A percentile compares a stretch with the other conserved stretches of the same genome.
Evolutionary conservation across 2,329 filamentous ascomycete species (phyloP).

Genomic region (Pseudopithomyces maydicus): DNA sequence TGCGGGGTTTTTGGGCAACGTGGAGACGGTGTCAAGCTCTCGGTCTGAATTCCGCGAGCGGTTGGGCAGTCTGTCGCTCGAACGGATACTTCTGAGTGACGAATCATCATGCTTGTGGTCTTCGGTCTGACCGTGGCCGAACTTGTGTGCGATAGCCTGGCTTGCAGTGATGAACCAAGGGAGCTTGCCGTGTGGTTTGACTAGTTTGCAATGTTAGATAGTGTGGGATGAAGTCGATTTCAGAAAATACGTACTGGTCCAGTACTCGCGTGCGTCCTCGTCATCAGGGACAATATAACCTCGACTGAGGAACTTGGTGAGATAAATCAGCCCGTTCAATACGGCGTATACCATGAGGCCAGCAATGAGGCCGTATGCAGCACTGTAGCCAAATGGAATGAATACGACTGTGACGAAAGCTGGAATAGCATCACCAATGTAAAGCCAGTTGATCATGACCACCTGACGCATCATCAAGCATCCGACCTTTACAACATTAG

Average conservation of each 20-base stretch:
- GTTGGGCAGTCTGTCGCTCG: conserved; percentile 30
- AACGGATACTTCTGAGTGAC: conserved; percentile 31
- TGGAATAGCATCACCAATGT: conserved; percentile 81
- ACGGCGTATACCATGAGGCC: conserved; percentile 77
- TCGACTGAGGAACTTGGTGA: conserved; percentile 67
- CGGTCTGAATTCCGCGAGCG: conserved; percentile 33
- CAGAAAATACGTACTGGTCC: conserved; percentile 67
- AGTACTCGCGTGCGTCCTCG: conserved; percentile 76
- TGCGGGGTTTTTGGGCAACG: conserved; percentile 23
- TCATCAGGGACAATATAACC: conserved; percentile 76
- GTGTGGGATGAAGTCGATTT: not conserved
- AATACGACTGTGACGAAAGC: conserved; percentile 82
- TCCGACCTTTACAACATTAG: conserved; percentile 53
- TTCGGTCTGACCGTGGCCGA: conserved; percentile 18
- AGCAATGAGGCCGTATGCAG: conserved; percentile 83
- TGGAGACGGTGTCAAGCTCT: conserved; percentile 35
- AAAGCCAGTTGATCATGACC: conserved; percentile 87
- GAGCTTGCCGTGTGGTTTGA: conserved; percentile 37
- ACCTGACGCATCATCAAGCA: conserved; percentile 76
- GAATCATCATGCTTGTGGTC: conserved; percentile 19
- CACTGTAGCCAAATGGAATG: conserved; percentile 90
- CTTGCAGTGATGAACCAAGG: conserved; percentile 42
- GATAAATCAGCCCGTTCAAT: conserved; percentile 73
- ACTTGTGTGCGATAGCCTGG: conserved; percentile 26
- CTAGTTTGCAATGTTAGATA: conserved; percentile 24